Base-by-base conservation (phyloP, 176 grass and related monocot species). In the Lolium multiflorum region DNA sequence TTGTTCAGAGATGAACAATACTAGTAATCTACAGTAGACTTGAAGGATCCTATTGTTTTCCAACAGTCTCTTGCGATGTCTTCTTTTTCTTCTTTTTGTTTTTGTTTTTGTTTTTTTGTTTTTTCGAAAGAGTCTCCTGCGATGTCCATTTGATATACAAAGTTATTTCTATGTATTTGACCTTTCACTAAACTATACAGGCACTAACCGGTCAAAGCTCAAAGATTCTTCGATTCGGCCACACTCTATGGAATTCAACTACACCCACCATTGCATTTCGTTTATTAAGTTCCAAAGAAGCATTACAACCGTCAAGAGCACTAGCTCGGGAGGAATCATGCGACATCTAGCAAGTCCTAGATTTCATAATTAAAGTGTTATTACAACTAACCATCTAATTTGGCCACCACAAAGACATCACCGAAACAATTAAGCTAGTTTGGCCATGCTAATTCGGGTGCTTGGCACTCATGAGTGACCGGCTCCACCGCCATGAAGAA, bases 361-460 rank as follows among this genome's bases (percentile, higher is more conserved):
- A 84, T 83, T 70, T 49, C 71, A 74, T 74, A 17, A 51, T 74
- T 74, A 74, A 74, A 74, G 71, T 9, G 71, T 25, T 7, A 43
- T 35, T 43, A 43, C 41, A 43, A 43, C 41, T 43, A 43, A 7
- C 41, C 7, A 43, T 43, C 41, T 43, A 43, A 43, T 43, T 43
- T 3, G 41, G 41, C 71, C 43, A 49, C 6, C 20, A 46, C 2
- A 48, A 73, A 73, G 43, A 22, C 70, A 8, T 43, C 41, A 43
- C 41, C 2, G 10, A 13, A 10, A 24, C 9, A 11, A 24, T 8
- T 10, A 43, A 48, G 16, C 52, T 46, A 17, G 10, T 25, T 80
- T 74, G 21, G 5, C 12, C 22, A 17, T 44, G 17, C 31, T 15
- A 74, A 67, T 58, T 22, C 25, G 17, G 31, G 11, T 41, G 35